Evolutionary conservation across 371 early-diverging fungal genomes (phyloP).

Genomic region (Sporodiniella umbellata): DNA sequence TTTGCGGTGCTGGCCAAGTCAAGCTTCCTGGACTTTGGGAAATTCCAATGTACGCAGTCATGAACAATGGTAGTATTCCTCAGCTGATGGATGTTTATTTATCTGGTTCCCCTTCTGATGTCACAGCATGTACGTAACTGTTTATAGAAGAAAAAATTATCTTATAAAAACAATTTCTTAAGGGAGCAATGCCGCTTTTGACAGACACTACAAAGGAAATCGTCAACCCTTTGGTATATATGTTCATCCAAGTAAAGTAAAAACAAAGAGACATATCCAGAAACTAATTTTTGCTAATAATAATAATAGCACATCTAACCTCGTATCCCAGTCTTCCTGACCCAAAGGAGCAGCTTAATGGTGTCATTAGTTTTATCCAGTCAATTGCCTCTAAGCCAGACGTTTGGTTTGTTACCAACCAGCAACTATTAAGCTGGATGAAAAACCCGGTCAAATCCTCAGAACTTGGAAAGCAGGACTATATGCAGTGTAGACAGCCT

Average conservation of each 20-base stretch:
- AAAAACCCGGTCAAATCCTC: constrained; percentile 64
- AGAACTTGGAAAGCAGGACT: constrained; percentile 46
- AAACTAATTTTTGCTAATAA: not conserved
- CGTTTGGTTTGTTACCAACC: constrained; percentile 67
- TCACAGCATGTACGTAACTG: constrained; percentile 36
- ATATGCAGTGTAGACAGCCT: constrained; percentile 58
- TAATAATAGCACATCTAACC: constrained; percentile 49
- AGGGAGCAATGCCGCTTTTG: constrained; percentile 49
- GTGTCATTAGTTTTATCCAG: constrained; percentile 40
- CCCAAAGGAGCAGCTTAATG: constrained; percentile 27
- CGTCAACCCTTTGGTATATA: constrained; percentile 71
- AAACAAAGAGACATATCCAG: not conserved
- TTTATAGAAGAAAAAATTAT: constrained; percentile 2
- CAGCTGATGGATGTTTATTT: constrained; percentile 72
- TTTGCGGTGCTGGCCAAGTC: constrained; percentile 41
- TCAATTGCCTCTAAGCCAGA: constrained; percentile 40
- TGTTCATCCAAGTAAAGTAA: constrained; percentile 44
- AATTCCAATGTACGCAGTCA: constrained; percentile 61
- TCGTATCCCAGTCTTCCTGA: constrained; percentile 37
- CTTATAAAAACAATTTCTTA: not conserved
- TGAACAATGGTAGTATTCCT: constrained; percentile 30
- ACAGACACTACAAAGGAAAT: constrained; percentile 56
- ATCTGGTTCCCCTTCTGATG: constrained; percentile 40
- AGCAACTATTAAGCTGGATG: constrained; percentile 62
- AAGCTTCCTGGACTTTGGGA: constrained; percentile 69